phyloP scores from a whole-genome alignment of 352 stramenopile genomes.

The Phytophthora kernoviae region DNA sequence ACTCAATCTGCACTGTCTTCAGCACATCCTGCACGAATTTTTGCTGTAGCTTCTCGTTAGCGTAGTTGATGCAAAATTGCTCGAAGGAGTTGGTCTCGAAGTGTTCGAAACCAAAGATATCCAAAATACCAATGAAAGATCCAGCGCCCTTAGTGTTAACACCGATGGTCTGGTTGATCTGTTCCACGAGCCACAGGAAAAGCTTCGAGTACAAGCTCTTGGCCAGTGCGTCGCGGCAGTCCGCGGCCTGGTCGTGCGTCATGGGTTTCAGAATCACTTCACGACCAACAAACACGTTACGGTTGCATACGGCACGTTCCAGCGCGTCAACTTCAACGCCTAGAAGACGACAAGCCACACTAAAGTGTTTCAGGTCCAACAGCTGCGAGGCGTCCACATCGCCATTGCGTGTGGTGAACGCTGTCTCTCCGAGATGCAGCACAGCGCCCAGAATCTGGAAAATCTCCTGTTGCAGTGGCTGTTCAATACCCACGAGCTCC shows the following conservation, averaged over 20 bases:
- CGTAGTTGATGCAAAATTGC: constrained; percentile 95
- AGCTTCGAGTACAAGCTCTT: constrained; percentile 95
- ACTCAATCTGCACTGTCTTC: constrained; percentile 91
- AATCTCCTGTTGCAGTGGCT: constrained; percentile 85
- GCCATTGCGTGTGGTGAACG: constrained; percentile 75
- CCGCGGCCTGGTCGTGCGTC: constrained; percentile 79
- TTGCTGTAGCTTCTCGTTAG: constrained; percentile 92
- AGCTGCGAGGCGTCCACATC: constrained; percentile 82
- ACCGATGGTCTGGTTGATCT: constrained; percentile 93
- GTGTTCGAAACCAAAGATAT: constrained; percentile 94
- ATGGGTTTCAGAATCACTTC: constrained; percentile 86
- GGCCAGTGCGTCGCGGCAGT: constrained; percentile 93
- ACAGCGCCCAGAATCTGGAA: constrained; percentile 89
- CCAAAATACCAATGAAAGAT: constrained; percentile 92
- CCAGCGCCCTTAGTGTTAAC: constrained; percentile 49
- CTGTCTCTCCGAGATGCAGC: constrained; percentile 93
- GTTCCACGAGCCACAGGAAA: constrained; percentile 95
- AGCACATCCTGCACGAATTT: constrained; percentile 91
- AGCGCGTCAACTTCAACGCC: constrained; percentile 60
- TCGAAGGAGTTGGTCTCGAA: constrained; percentile 93
- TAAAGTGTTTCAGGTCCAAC: constrained; percentile 60
- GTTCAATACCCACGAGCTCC: constrained; percentile 87
- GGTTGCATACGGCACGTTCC: constrained; percentile 75
- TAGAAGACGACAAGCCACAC: constrained; percentile 59
- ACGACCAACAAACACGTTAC: constrained; percentile 82